Evolutionary conservation across 352 stramenopile species (phyloP).

Genomic region (Globisporangium abappressorium): DNA sequence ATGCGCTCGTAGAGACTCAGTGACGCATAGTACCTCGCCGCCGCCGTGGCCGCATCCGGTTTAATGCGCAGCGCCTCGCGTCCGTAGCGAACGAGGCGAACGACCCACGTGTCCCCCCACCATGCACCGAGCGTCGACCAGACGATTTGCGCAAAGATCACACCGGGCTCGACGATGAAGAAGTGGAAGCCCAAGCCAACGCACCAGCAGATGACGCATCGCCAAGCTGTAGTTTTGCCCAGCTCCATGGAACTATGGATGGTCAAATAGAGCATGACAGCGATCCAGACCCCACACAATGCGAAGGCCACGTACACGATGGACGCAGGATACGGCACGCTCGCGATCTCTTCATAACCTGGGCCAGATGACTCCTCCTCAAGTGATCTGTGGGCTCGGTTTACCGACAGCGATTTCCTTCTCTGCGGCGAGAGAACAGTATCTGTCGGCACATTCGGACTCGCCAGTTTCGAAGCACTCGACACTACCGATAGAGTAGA

Average conservation of each 20-base stretch:
- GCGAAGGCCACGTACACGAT: conserved; percentile 56
- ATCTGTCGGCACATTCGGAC: background rate
- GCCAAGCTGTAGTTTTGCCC: conserved; percentile 44
- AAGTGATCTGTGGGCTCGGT: background rate
- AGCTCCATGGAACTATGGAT: conserved; percentile 45
- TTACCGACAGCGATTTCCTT: conserved; percentile 12
- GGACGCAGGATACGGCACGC: conserved; percentile 65
- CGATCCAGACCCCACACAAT: conserved; percentile 40
- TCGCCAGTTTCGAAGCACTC: conserved; percentile 12
- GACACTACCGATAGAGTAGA: background rate
- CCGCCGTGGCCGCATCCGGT: conserved; percentile 23
- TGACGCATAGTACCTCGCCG: conserved; percentile 38
- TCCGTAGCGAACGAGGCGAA: conserved; percentile 39
- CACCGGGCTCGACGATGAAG: conserved; percentile 42
- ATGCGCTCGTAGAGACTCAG: conserved; percentile 71
- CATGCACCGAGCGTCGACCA: conserved; percentile 49
- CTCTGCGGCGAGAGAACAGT: background rate
- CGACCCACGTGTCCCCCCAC: conserved; percentile 48
- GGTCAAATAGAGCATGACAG: conserved; percentile 38
- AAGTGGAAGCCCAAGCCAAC: conserved; percentile 47
- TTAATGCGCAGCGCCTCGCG: conserved; percentile 49
- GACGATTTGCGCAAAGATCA: conserved; percentile 52
- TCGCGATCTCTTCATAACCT: conserved; percentile 12
- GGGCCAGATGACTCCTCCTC: background rate
- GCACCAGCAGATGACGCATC: conserved; percentile 47